Percentiles rank a stretch among this genome's conserved stretches.
phyloP scores from a whole-genome alignment of 2,329 filamentous ascomycete species.

The Fusarium clavum region DNA sequence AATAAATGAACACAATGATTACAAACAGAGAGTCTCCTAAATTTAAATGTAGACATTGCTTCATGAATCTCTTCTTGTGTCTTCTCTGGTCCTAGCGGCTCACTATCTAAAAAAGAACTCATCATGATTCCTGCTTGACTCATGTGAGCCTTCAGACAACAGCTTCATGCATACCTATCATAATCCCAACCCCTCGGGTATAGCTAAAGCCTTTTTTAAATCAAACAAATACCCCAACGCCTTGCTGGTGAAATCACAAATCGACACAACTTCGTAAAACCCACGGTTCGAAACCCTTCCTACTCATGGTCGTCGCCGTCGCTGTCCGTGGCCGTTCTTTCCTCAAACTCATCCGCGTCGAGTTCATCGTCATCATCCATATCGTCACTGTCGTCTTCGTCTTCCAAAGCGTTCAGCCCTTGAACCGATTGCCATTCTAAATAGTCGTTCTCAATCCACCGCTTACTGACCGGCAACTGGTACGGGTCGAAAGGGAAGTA shows the following conservation, averaged over 20 bases:
- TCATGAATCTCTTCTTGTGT: constrained; percentile 3
- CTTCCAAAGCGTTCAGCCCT: constrained; percentile 69
- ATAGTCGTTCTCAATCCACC: constrained; percentile 89
- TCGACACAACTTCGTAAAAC: constrained; percentile 10
- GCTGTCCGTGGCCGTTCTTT: constrained; percentile 64
- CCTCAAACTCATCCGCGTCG: constrained; percentile 59
- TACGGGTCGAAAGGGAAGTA: constrained; percentile 99
- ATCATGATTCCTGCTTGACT: constrained; percentile 16
- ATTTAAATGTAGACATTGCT: neutral
- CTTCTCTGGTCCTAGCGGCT: neutral
- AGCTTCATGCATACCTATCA: constrained; percentile 14
- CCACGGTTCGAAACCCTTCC: constrained; percentile 28
- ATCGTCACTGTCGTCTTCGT: constrained; percentile 66
- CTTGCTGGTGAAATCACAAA: constrained; percentile 36
- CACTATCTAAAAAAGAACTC: constrained; percentile 4
- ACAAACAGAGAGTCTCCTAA: neutral
- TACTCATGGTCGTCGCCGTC: constrained; percentile 57
- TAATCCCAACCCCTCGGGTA: constrained; percentile 22
- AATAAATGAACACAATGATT: neutral
- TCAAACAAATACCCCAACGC: constrained; percentile 35
- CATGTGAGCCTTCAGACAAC: neutral
- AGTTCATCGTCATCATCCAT: constrained; percentile 63
- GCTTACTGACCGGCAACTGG: constrained; percentile 84
- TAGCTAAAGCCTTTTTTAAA: constrained; percentile 28
- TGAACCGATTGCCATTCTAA: constrained; percentile 81